Evolutionary conservation across 108 stramenopile species (phyloP).

Genomic region (Craspedostauros australis): DNA sequence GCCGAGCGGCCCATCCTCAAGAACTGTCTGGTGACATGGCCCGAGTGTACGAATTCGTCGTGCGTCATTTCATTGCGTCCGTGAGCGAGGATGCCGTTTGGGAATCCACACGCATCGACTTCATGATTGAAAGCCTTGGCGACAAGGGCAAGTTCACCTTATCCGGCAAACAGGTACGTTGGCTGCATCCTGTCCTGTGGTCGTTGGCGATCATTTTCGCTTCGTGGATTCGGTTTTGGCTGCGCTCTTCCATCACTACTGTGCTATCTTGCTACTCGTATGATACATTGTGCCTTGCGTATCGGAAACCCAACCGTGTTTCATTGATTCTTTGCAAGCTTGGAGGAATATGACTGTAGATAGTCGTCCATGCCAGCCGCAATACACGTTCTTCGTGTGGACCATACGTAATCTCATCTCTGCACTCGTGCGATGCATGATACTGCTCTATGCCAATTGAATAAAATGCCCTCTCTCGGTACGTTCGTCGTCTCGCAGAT

Average conservation of each 20-base stretch:
- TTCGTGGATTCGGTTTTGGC: not conserved
- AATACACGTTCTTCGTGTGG: too few relatives aligned
- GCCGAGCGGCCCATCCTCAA: slow-evolving; percentile 42
- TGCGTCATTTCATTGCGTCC: slow-evolving; percentile 85
- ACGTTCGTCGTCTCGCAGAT: slow-evolving; percentile 7
- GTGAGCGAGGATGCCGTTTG: slow-evolving; percentile 85
- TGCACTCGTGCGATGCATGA: too few relatives aligned
- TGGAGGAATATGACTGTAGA: too few relatives aligned
- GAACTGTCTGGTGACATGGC: slow-evolving; percentile 76
- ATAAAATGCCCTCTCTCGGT: not conserved
- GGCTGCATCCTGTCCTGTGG: not conserved
- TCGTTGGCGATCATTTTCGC: not conserved
- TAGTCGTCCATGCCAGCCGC: too few relatives aligned
- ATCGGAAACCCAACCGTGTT: too few relatives aligned
- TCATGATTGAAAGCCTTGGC: slow-evolving; percentile 61
- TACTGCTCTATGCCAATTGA: too few relatives aligned
- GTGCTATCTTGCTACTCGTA: too few relatives aligned
- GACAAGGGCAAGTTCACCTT: slow-evolving; percentile 69
- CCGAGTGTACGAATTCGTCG: slow-evolving; percentile 82
- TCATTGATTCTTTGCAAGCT: too few relatives aligned
- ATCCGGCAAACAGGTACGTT: slow-evolving; percentile 54
- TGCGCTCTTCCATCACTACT: too few relatives aligned
- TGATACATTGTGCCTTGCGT: too few relatives aligned
- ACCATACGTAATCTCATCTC: too few relatives aligned
- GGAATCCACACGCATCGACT: slow-evolving; percentile 63